Conservation (phyloP, 768 basidiomycete species). For the Clavaria fumosa region DNA sequence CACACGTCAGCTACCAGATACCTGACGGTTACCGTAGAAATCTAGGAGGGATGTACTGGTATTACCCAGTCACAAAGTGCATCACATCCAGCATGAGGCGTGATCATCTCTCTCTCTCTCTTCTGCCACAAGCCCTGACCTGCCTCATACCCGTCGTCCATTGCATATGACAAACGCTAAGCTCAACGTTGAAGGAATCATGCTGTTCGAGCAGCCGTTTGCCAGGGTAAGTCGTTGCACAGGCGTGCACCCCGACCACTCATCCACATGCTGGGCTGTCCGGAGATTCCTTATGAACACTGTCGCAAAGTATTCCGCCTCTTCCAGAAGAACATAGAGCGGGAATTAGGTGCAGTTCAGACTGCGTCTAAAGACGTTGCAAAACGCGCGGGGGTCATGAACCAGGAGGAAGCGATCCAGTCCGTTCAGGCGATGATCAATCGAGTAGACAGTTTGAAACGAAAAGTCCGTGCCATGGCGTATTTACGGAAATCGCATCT, state of each 20-base stretch:
- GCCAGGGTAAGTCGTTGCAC: neutral
- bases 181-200: neutral
- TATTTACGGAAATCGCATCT: too few relatives aligned
- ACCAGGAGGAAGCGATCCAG: slow-evolving; percentile 38
- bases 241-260: neutral
- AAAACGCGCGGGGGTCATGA: slow-evolving; percentile 25
- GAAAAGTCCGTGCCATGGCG: slow-evolving; percentile 61
- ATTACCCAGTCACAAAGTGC: too few relatives aligned
- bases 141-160: too few relatives aligned
- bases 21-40: too few relatives aligned
- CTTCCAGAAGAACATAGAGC: slow-evolving; percentile 68
- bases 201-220: neutral
- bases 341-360: slow-evolving; percentile 52
- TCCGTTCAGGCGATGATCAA: slow-evolving; percentile 63
- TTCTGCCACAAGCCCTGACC: too few relatives aligned
- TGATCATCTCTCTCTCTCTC: too few relatives aligned
- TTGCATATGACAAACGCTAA: neutral
- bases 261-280: neutral
- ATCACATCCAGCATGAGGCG: too few relatives aligned
- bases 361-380: slow-evolving; percentile 43
- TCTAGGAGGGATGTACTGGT: too few relatives aligned
- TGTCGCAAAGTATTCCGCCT: slow-evolving; percentile 79
- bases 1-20: too few relatives aligned
- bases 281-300: slow-evolving; percentile 78
- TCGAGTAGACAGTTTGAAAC: slow-evolving; percentile 65